Evolutionary conservation across 176 grass and related monocot genomes (phyloP).

Genomic region (Carex scoparia): DNA sequence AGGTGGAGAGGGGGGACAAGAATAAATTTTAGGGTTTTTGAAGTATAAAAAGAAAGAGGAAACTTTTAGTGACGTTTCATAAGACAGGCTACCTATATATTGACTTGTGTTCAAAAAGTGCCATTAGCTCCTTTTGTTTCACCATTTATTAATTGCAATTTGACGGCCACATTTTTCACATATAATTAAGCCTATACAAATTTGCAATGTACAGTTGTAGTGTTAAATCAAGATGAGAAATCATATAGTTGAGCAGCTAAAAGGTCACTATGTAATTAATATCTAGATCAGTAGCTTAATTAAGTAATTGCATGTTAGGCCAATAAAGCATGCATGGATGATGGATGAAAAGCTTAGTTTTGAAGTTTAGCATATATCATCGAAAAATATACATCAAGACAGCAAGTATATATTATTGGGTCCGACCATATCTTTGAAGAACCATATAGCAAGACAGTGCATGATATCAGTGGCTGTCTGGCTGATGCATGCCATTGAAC

Average conservation of each 20-base stretch:
- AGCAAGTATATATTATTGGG: neutral
- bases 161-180: neutral
- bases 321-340: too few species aligned
- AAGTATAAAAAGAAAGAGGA: neutral
- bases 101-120: constrained; percentile 18
- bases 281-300: neutral
- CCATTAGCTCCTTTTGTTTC: neutral
- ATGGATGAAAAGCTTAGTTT: neutral
- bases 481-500: neutral
- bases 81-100: constrained; percentile 23
- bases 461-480: neutral
- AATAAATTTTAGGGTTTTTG: constrained; percentile 14
- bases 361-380: neutral
- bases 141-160: neutral
- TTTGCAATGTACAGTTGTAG: neutral
- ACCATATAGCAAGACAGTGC: neutral
- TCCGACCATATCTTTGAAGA: constrained; percentile 1
- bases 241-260: neutral
- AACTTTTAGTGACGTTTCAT: constrained; percentile 18
- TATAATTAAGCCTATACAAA: neutral
- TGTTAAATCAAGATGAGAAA: neutral
- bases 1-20: neutral
- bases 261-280: neutral
- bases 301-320: neutral
- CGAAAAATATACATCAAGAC: neutral